These are phyloP conservation scores for Talaromyces sp. DNA, from an alignment of 2,329 filamentous ascomycete species.

Conservation along the genomic window DNA sequence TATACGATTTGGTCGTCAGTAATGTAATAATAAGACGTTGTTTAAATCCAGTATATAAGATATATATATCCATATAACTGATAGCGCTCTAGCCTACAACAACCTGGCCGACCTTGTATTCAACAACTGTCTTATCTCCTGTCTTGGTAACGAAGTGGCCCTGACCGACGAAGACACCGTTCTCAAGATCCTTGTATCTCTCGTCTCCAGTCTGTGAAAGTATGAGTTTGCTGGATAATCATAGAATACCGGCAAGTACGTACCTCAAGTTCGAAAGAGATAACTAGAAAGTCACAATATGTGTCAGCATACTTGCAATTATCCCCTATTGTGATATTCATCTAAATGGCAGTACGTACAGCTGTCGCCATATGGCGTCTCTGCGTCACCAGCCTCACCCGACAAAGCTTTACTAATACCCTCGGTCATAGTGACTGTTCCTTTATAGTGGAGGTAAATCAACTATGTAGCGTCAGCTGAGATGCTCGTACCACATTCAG, in stretches of 20 bases:
- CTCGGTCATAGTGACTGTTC: slow-evolving; percentile 35
- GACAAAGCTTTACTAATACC: slow-evolving; percentile 34
- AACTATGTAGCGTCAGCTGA: slow-evolving; percentile 22
- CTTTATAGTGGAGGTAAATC: slow-evolving; percentile 43
- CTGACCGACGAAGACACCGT: slow-evolving; percentile 39
- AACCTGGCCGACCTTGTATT: slow-evolving; percentile 44
- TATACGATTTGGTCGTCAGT: background rate
- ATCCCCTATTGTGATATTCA: background rate
- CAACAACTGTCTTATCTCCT: slow-evolving; percentile 37
- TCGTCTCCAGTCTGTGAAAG: slow-evolving; percentile 38
- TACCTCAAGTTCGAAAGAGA: slow-evolving; percentile 38
- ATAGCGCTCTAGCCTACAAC: slow-evolving; percentile 22
- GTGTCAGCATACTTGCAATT: background rate
- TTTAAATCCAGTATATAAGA: background rate
- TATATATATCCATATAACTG: background rate
- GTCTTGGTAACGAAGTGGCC: slow-evolving; percentile 40
- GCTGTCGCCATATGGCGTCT: slow-evolving; percentile 39
- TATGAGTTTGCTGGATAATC: background rate
- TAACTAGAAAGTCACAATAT: slow-evolving; percentile 27
- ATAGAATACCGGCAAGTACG: slow-evolving; percentile 2
- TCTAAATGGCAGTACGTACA: slow-evolving; percentile 30
- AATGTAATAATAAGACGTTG: background rate
- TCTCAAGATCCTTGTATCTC: slow-evolving; percentile 42
- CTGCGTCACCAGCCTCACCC: slow-evolving; percentile 30
- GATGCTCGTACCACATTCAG: background rate